These are phyloP conservation scores for Hypericum androsaemum DNA, from an alignment of 345 rosid genomes.

Conservation along the genomic window DNA sequence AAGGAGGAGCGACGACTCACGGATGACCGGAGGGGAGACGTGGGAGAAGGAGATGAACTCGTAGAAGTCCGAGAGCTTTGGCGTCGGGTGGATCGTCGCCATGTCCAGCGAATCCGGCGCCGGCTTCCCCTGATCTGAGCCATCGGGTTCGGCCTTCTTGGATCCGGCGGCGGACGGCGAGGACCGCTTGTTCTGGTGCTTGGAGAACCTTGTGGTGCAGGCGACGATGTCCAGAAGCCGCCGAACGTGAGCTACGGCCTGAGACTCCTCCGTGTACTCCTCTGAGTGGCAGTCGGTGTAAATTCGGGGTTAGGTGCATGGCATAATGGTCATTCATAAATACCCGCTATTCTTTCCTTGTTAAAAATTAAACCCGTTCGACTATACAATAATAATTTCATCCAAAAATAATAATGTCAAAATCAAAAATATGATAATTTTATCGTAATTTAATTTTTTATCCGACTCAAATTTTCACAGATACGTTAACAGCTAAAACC, in stretches of 20 bases:
- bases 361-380: too few species aligned
- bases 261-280: slow-evolving; percentile 64
- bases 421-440: too few species aligned
- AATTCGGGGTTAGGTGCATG: not conserved
- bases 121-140: slow-evolving; percentile 4
- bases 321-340: too few species aligned
- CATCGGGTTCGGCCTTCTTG: too few species aligned
- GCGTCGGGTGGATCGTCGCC: slow-evolving; percentile 74
- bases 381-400: too few species aligned
- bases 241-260: slow-evolving; percentile 64
- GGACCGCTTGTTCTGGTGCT: slow-evolving; percentile 14
- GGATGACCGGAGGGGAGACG: slow-evolving; percentile 71
- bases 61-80: slow-evolving; percentile 75
- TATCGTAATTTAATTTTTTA: too few species aligned
- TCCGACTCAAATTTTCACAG: too few species aligned
- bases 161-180: slow-evolving; percentile 3
- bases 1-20: slow-evolving; percentile 25
- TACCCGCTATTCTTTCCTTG: too few species aligned
- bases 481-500: too few species aligned
- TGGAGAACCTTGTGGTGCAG: slow-evolving; percentile 66
- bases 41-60: slow-evolving; percentile 87
- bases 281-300: slow-evolving; percentile 41
- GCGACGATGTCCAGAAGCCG: slow-evolving; percentile 86
- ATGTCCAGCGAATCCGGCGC: slow-evolving; percentile 39
- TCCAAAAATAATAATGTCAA: too few species aligned